phyloP scores from a whole-genome alignment of 352 stramenopile species.

The Pythium periplocum region DNA sequence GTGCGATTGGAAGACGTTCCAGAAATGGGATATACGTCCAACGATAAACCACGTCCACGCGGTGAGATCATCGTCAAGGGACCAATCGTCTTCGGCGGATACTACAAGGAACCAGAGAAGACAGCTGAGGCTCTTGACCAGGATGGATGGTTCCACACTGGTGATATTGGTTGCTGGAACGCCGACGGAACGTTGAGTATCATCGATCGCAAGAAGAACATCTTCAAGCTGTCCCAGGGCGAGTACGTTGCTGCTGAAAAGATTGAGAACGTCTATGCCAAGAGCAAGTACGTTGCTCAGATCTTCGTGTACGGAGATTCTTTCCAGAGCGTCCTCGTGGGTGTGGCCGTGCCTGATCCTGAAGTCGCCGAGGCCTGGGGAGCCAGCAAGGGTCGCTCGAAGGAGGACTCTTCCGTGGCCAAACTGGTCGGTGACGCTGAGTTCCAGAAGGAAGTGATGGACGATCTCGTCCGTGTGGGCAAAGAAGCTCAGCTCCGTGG shows the following conservation, averaged over 20 bases:
- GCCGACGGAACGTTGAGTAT: conserved; percentile 84
- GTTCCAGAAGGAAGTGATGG: conserved; percentile 62
- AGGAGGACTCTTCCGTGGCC: conserved; percentile 21
- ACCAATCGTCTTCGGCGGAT: conserved; percentile 80
- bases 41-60: conserved; percentile 45
- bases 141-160: conserved; percentile 93
- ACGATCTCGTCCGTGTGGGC: conserved; percentile 52
- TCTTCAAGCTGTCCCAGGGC: conserved; percentile 88
- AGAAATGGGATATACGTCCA: conserved; percentile 93
- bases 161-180: conserved; percentile 93
- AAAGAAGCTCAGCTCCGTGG: conserved; percentile 75
- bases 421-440: conserved; percentile 38
- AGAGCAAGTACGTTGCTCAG: conserved; percentile 87
- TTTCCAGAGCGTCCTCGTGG: conserved; percentile 88
- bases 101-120: conserved; percentile 91
- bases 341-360: conserved; percentile 81
- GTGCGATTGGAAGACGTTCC: conserved; percentile 91
- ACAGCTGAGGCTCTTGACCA: conserved; percentile 86
- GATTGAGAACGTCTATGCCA: conserved; percentile 92
- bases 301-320: conserved; percentile 94
- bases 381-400: conserved; percentile 21
- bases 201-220: conserved; percentile 87
- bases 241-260: conserved; percentile 96
- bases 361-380: conserved; percentile 15
- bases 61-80: conserved; percentile 55